These are phyloP conservation scores for Hydrangea macrophylla DNA, from an alignment of 148 eudicot genomes.

Conservation along the genomic window DNA sequence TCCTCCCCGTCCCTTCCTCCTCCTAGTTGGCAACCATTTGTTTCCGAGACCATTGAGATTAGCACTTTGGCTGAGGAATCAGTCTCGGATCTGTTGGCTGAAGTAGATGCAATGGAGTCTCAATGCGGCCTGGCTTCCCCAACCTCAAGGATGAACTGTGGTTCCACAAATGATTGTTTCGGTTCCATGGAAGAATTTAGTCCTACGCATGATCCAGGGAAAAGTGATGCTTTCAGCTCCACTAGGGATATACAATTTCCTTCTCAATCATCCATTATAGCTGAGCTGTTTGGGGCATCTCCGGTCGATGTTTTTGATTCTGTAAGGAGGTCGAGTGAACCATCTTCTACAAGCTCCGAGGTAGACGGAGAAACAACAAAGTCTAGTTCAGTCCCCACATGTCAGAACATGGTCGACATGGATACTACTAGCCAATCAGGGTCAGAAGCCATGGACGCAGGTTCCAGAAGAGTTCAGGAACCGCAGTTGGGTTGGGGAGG, in stretches of 20 bases:
- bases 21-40: conserved; percentile 47
- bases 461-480: conserved; percentile 30
- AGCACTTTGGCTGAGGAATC: conserved; percentile 85
- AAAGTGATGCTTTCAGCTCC: conserved; percentile 51
- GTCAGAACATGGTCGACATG: conserved; percentile 14
- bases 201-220: conserved; percentile 49
- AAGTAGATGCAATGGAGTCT: conserved; percentile 97
- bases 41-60: conserved; percentile 66
- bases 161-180: conserved; percentile 62
- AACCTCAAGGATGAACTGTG: conserved; percentile 57
- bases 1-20: conserved; percentile 38
- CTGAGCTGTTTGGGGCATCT: conserved; percentile 25
- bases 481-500: conserved; percentile 37
- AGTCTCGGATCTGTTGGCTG: conserved; percentile 88
- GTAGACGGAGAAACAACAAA: conserved; percentile 34
- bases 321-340: conserved; percentile 30
- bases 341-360: conserved; percentile 34
- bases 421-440: conserved; percentile 22
- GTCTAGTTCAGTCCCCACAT: conserved; percentile 21
- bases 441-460: conserved; percentile 16
- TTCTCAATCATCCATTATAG: conserved; percentile 26
- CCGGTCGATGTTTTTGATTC: conserved; percentile 30
- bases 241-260: conserved; percentile 45
- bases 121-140: conserved; percentile 62
- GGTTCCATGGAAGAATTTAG: conserved; percentile 61